These are phyloP conservation scores for Sequoiadendron giganteum DNA, from an alignment of 75 land plant species.

Conservation along the genomic window DNA sequence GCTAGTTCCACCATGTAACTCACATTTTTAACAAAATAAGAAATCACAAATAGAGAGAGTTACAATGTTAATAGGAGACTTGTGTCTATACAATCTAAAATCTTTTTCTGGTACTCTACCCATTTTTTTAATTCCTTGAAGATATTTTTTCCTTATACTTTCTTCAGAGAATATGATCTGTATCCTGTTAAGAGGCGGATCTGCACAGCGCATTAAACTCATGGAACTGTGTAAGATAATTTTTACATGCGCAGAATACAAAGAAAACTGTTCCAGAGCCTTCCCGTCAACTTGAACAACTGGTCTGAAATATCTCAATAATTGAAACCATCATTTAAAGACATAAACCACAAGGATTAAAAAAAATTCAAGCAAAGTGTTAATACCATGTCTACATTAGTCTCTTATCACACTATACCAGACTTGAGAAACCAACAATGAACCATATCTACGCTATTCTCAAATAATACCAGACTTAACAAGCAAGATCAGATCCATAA, in stretches of 20 bases:
- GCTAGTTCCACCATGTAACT: background rate
- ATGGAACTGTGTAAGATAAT: background rate
- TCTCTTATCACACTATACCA: background rate
- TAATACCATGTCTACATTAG: background rate
- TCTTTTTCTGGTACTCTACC: background rate
- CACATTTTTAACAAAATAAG: background rate
- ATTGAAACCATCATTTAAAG: background rate
- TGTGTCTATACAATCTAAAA: background rate
- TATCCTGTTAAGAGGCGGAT: background rate
- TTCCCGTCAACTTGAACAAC: background rate
- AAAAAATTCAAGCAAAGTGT: background rate
- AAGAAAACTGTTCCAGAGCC: background rate
- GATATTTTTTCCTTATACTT: background rate
- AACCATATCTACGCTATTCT: background rate
- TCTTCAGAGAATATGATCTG: background rate
- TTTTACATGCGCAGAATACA: background rate
- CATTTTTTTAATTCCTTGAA: background rate
- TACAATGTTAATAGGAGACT: background rate
- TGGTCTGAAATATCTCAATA: background rate
- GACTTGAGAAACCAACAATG: background rate
- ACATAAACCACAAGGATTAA: background rate
- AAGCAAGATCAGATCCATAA: background rate
- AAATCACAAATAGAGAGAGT: background rate
- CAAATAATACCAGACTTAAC: background rate
- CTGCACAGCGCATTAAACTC: background rate